phyloP scores from a whole-genome alignment of 1,284 basidiomycete species.

The Ganoderma boninense region DNA sequence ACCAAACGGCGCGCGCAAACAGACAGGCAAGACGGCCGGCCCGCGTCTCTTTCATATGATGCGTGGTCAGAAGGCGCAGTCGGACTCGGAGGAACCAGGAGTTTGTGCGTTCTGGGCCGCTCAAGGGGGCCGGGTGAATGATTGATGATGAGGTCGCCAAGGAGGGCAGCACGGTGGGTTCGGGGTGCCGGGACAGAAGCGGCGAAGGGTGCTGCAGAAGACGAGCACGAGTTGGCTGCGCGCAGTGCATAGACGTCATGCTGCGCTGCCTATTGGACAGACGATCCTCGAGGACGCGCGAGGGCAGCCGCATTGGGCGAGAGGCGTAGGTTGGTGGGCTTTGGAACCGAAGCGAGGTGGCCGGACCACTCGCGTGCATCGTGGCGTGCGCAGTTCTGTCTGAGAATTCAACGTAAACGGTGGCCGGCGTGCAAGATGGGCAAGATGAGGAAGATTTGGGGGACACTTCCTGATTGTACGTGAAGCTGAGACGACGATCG shows the following conservation, averaged over 20 bases:
- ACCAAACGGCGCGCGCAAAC: conserved; percentile 2
- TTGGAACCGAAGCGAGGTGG: not conserved
- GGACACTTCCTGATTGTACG: conserved; percentile 8
- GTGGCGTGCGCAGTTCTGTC: not conserved
- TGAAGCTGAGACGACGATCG: conserved; percentile 16
- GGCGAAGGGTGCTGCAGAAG: not conserved
- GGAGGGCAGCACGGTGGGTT: not conserved
- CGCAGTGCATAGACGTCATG: conserved; percentile 13
- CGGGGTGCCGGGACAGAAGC: conserved; percentile 1
- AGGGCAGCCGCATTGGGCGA: not conserved
- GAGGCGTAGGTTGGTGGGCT: conserved; percentile 2
- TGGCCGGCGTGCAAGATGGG: not conserved
- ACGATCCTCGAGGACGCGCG: not conserved
- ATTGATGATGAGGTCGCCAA: not conserved
- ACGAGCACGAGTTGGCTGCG: conserved; percentile 4
- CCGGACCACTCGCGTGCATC: not conserved
- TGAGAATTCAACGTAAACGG: not conserved
- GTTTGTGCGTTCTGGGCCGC: not conserved
- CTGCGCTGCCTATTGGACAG: conserved; percentile 2
- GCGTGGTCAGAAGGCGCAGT: not conserved
- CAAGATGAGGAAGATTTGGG: not conserved
- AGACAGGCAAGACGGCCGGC: not conserved
- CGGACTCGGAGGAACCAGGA: not conserved
- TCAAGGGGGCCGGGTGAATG: not conserved
- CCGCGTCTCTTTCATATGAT: not conserved